These are phyloP conservation scores for Rhexocercosporidium sp. DNA, from an alignment of 2,329 filamentous ascomycete genomes.

Conservation along the genomic window DNA sequence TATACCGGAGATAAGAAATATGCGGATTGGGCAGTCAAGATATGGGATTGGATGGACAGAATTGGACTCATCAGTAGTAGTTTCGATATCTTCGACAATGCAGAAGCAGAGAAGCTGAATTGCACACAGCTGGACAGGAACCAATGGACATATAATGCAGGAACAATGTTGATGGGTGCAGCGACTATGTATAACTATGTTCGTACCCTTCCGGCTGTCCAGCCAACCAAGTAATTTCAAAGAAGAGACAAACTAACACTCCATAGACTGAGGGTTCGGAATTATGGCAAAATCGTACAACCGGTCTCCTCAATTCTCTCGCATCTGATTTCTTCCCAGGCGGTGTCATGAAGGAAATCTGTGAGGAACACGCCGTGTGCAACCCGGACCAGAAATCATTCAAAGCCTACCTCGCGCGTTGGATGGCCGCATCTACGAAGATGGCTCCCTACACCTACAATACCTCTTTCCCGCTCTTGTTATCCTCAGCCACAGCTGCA, in stretches of 20 bases:
- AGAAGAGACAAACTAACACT: slow-evolving; percentile 2
- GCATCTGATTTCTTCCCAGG: slow-evolving; percentile 59
- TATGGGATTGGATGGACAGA: slow-evolving; percentile 67
- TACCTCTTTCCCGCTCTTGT: slow-evolving; percentile 58
- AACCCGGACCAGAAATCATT: slow-evolving; percentile 67
- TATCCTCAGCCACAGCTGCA: slow-evolving; percentile 61
- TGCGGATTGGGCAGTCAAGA: slow-evolving; percentile 72
- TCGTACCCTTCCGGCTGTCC: slow-evolving; percentile 35
- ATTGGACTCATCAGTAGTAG: slow-evolving; percentile 63
- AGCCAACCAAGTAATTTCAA: no score
- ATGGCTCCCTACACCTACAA: slow-evolving; percentile 66
- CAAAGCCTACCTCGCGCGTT: slow-evolving; percentile 66
- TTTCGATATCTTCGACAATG: slow-evolving; percentile 66
- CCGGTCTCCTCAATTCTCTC: slow-evolving; percentile 58
- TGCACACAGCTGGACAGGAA: slow-evolving; percentile 63
- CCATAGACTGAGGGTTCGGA: slow-evolving; percentile 48
- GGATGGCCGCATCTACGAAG: slow-evolving; percentile 66
- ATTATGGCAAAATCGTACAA: slow-evolving; percentile 62
- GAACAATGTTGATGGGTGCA: slow-evolving; percentile 67
- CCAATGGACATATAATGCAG: slow-evolving; percentile 73
- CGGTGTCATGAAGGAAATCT: slow-evolving; percentile 68
- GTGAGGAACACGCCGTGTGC: slow-evolving; percentile 63
- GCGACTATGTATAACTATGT: slow-evolving; percentile 72
- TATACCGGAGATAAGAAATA: slow-evolving; percentile 81
- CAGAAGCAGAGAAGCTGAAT: slow-evolving; percentile 55